Percentiles rank a stretch among this genome's conserved stretches.
phyloP scores from a whole-genome alignment of 805 yeast species.

The Candida ficus region DNA sequence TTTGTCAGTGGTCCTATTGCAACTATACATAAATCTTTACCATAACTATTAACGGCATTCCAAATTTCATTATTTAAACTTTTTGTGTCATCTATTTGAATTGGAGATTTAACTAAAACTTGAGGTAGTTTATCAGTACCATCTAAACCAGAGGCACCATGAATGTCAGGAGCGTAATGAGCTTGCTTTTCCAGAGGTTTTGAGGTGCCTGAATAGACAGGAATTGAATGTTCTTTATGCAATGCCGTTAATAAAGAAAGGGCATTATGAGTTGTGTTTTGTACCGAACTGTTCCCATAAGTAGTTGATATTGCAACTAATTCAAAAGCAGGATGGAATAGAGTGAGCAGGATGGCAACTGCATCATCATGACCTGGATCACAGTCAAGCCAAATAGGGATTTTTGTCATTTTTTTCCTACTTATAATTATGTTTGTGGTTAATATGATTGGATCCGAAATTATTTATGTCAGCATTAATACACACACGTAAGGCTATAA shows the following conservation, averaged over 20 bases:
- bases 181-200: constrained; percentile 50
- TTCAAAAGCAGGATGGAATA: constrained; percentile 46
- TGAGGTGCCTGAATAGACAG: constrained; percentile 63
- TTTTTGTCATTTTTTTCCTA: constrained; percentile 15
- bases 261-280: constrained; percentile 64
- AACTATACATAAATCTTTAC: constrained; percentile 51
- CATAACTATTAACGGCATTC: constrained; percentile 37
- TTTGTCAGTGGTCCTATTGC: constrained; percentile 82
- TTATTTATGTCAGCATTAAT: too few relatives aligned
- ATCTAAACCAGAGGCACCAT: constrained; percentile 73
- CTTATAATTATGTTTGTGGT: not conserved
- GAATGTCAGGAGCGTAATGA: constrained; percentile 55
- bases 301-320: constrained; percentile 30
- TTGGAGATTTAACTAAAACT: constrained; percentile 32
- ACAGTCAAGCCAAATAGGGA: constrained; percentile 85
- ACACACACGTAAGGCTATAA: too few relatives aligned
- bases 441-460: not conserved
- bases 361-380: constrained; percentile 93
- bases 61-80: constrained; percentile 30
- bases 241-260: constrained; percentile 61
- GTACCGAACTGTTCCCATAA: constrained; percentile 37
- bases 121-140: constrained; percentile 60
- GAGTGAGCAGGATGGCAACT: constrained; percentile 62
- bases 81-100: constrained; percentile 34
- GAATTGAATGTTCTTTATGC: constrained; percentile 37